Conservation (phyloP, 352 stramenopile genomes). For the Pythium sp. region DNA sequence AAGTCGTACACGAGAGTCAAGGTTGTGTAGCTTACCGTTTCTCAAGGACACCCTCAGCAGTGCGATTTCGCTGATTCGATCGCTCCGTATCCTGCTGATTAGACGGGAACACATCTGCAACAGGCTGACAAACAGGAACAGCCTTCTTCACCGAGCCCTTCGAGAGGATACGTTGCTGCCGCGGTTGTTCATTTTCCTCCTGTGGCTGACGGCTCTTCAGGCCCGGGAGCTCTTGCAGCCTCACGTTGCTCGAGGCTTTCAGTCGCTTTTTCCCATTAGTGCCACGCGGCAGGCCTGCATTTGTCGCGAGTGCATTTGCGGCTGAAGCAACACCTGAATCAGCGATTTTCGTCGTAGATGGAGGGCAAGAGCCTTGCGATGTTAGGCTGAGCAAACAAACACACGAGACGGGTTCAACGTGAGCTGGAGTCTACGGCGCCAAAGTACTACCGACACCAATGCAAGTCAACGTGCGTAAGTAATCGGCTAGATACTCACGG, state of each 20-base stretch:
- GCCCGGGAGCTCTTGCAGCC: constrained; percentile 21
- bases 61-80: neutral
- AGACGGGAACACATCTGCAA: constrained; percentile 10
- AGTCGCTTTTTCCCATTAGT: constrained; percentile 14
- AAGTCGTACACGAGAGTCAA: neutral
- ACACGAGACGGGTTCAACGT: neutral
- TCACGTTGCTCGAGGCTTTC: constrained; percentile 20
- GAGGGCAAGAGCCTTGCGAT: constrained; percentile 13
- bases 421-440: neutral
- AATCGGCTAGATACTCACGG: constrained; percentile 25
- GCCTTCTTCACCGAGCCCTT: neutral
- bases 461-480: neutral
- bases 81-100: constrained; percentile 33
- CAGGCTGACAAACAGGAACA: neutral
- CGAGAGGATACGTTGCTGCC: neutral
- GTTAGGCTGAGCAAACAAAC: neutral
- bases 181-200: constrained; percentile 6
- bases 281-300: neutral
- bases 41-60: neutral
- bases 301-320: neutral
- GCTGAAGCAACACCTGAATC: neutral
- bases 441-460: neutral
- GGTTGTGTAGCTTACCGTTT: neutral
- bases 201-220: constrained; percentile 9
- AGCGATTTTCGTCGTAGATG: neutral